These are phyloP conservation scores for Acacia confusa DNA, from an alignment of 306 rosid genomes.

Conservation along the genomic window DNA sequence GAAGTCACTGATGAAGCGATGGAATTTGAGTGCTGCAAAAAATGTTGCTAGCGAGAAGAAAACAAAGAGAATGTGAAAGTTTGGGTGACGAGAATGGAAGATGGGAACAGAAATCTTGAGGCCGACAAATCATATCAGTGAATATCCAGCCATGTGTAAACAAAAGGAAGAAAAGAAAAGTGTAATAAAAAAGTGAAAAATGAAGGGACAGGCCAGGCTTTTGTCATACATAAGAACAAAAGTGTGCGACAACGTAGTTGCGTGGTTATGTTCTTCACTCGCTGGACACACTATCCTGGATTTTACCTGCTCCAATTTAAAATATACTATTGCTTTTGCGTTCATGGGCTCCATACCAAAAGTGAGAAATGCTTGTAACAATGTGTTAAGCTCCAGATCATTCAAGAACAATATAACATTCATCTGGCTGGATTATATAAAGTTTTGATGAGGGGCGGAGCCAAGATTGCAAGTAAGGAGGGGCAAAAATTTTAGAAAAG, in stretches of 20 bases:
- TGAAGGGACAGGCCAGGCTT: background rate
- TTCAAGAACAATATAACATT: background rate
- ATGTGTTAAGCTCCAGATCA: background rate
- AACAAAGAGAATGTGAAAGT: background rate
- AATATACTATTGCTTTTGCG: background rate
- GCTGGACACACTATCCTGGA: slow-evolving; percentile 41
- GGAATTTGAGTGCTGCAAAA: background rate
- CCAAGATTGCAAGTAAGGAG: too few species aligned
- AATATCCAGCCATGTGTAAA: slow-evolving; percentile 32
- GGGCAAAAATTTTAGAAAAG: too few species aligned
- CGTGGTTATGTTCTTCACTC: slow-evolving; percentile 45
- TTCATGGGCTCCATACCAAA: background rate
- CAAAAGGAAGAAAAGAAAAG: background rate
- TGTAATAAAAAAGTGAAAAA: background rate
- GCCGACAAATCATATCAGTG: background rate
- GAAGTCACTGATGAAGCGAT: background rate
- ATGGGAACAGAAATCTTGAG: background rate
- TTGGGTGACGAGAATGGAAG: background rate
- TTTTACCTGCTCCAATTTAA: slow-evolving; percentile 43
- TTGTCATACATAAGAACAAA: background rate
- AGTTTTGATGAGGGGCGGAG: too few species aligned
- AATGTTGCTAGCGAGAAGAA: background rate
- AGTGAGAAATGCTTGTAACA: too few species aligned
- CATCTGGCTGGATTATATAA: background rate
- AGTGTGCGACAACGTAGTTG: slow-evolving; percentile 29